phyloP scores from a whole-genome alignment of 1,284 basidiomycete species.

The Cystobasidiaceae sp. region DNA sequence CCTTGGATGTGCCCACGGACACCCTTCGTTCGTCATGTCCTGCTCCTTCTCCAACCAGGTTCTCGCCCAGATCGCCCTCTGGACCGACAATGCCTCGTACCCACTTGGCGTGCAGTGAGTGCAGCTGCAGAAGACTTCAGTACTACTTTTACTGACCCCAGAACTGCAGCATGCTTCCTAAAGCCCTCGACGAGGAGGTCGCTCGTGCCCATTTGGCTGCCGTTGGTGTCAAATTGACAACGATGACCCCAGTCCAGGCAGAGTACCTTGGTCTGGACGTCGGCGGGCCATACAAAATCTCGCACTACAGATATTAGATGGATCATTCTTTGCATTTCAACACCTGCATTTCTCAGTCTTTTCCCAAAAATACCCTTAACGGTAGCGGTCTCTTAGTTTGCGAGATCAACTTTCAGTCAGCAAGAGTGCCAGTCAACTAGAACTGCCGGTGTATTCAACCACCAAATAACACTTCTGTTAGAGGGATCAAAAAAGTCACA shows the following conservation, averaged over 20 bases:
- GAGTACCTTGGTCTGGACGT: constrained; percentile 87
- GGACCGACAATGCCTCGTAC: constrained; percentile 86
- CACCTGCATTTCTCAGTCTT: constrained; percentile 19
- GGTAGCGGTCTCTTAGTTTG: constrained; percentile 2
- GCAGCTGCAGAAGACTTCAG: constrained; percentile 9
- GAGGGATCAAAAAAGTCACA: constrained; percentile 1
- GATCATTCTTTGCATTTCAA: constrained; percentile 27
- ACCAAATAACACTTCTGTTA: background rate
- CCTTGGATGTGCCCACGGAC: constrained; percentile 66
- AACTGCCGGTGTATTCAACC: constrained; percentile 11
- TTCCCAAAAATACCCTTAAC: constrained; percentile 27
- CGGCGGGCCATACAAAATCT: constrained; percentile 75
- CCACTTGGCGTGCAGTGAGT: constrained; percentile 74
- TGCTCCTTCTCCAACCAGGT: constrained; percentile 99
- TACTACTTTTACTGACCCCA: constrained; percentile 3
- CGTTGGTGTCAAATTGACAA: constrained; percentile 35
- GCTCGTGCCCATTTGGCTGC: constrained; percentile 82
- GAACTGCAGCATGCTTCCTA: constrained; percentile 77
- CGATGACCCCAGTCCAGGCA: constrained; percentile 56
- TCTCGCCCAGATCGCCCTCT: constrained; percentile 96
- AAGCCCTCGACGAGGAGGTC: constrained; percentile 98
- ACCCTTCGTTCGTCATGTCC: constrained; percentile 87
- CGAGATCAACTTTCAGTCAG: background rate
- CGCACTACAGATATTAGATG: constrained; percentile 31
- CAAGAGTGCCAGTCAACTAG: background rate